Evolutionary conservation across 306 rosid species (phyloP).

Genomic region (Trifolium repens): DNA sequence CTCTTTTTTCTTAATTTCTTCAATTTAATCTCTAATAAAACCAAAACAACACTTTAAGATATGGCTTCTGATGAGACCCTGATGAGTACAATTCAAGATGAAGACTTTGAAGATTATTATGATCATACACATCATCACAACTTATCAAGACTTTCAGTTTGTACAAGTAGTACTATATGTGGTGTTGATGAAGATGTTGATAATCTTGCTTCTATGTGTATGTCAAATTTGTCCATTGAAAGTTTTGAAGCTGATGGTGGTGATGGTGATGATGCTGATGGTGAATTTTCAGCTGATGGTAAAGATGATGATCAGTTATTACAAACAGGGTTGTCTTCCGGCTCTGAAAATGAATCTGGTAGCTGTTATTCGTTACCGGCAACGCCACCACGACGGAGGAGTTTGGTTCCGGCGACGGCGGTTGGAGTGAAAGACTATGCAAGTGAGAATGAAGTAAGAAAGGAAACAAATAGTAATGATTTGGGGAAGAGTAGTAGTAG

Average conservation of each 20-base stretch:
- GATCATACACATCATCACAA: slow-evolving; percentile 50
- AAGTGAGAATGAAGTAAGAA: slow-evolving; percentile 60
- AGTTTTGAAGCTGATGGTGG: slow-evolving; percentile 53
- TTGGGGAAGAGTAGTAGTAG: not conserved
- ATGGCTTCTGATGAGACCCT: slow-evolving; percentile 46
- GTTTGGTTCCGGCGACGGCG: not conserved
- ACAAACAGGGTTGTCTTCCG: slow-evolving; percentile 41
- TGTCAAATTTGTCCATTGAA: slow-evolving; percentile 61
- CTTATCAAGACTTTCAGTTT: slow-evolving; percentile 71
- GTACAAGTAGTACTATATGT: slow-evolving; percentile 52
- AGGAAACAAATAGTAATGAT: not conserved
- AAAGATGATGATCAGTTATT: slow-evolving; percentile 38
- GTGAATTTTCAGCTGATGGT: slow-evolving; percentile 45
- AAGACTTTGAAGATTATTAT: slow-evolving; percentile 51
- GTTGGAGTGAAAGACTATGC: slow-evolving; percentile 53
- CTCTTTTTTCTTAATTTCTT: slow-evolving; percentile 7
- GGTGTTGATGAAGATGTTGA: slow-evolving; percentile 45
- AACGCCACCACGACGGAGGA: slow-evolving; percentile 53
- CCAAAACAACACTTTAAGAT: not conserved
- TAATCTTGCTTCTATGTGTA: slow-evolving; percentile 42
- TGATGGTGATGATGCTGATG: slow-evolving; percentile 56
- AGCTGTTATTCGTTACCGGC: slow-evolving; percentile 64
- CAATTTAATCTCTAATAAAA: not conserved
- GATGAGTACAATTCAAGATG: slow-evolving; percentile 56
- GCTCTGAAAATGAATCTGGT: slow-evolving; percentile 60